A percentile compares a stretch with the other conserved stretches of the same genome.
phyloP scores from a whole-genome alignment of 495 filamentous ascomycete species.

The Penicillium crystallinum region DNA sequence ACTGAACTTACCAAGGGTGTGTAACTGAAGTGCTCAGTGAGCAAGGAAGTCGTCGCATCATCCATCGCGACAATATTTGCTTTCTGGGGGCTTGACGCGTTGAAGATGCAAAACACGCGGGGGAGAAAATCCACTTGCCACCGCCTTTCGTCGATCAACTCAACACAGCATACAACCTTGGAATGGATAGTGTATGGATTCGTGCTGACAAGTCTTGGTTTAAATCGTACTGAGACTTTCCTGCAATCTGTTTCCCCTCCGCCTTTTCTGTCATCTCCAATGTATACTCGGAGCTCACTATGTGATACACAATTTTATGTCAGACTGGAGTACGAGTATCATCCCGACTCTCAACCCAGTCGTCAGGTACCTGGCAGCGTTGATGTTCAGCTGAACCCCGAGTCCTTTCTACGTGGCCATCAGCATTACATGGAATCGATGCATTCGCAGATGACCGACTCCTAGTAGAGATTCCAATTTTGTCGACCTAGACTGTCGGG shows the following conservation, averaged over 20 bases:
- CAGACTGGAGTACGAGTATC: neutral
- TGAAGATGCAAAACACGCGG: conserved; percentile 18
- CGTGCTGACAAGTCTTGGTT: neutral
- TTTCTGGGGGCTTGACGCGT: conserved; percentile 16
- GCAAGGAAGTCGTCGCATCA: conserved; percentile 59
- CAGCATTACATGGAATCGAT: neutral
- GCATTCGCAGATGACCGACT: neutral
- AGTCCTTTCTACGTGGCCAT: neutral
- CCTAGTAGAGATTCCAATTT: neutral
- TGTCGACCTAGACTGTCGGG: neutral
- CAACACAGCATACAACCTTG: neutral
- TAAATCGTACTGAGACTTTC: neutral
- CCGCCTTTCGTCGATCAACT: conserved; percentile 13
- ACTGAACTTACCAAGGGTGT: conserved; percentile 70
- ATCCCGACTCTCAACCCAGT: neutral
- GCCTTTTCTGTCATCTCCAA: neutral
- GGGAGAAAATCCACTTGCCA: conserved; percentile 12
- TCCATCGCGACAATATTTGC: conserved; percentile 29
- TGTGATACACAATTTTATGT: conserved; percentile 2
- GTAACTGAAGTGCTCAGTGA: conserved; percentile 95
- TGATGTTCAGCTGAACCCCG: neutral
- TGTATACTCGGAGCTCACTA: neutral
- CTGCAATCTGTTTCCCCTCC: neutral
- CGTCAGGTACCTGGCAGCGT: conserved; percentile 4
- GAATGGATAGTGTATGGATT: neutral